Conservation (phyloP, 768 basidiomycete species). For the Mycena rosella region DNA sequence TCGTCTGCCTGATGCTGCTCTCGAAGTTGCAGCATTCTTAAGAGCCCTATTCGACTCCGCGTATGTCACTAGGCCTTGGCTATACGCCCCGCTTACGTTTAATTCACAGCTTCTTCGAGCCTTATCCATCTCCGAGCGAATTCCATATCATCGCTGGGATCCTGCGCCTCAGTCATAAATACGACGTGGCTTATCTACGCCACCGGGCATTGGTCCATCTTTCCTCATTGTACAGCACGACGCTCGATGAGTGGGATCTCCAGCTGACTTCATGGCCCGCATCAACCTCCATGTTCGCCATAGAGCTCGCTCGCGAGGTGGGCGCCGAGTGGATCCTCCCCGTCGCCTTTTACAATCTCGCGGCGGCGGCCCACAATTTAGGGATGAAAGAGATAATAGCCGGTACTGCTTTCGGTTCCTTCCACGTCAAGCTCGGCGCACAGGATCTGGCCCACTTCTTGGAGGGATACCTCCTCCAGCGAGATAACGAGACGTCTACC, state of each 20-base stretch:
- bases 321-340: slow-evolving; percentile 2
- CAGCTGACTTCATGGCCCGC: neutral
- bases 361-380: neutral
- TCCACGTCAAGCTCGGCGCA: neutral
- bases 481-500: neutral
- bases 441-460: neutral
- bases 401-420: neutral
- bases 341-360: neutral
- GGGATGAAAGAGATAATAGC: neutral
- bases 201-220: neutral
- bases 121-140: slow-evolving; percentile 2
- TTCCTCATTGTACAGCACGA: neutral
- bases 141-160: neutral
- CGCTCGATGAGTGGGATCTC: neutral
- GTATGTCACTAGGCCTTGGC: slow-evolving; percentile 13
- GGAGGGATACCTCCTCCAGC: neutral
- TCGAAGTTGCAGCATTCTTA: slow-evolving; percentile 30
- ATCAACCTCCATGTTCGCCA: neutral
- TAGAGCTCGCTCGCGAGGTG: slow-evolving; percentile 1
- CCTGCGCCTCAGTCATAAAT: slow-evolving; percentile 22
- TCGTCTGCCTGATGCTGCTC: slow-evolving; percentile 19
- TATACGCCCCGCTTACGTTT: neutral
- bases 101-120: slow-evolving; percentile 7
- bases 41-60: slow-evolving; percentile 23
- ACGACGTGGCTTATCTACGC: slow-evolving; percentile 2